Percentiles rank a stretch among this genome's conserved stretches.
These are phyloP conservation scores for Rugosomyces carneus DNA, from an alignment of 1,284 basidiomycete species.

Conservation along the genomic window DNA sequence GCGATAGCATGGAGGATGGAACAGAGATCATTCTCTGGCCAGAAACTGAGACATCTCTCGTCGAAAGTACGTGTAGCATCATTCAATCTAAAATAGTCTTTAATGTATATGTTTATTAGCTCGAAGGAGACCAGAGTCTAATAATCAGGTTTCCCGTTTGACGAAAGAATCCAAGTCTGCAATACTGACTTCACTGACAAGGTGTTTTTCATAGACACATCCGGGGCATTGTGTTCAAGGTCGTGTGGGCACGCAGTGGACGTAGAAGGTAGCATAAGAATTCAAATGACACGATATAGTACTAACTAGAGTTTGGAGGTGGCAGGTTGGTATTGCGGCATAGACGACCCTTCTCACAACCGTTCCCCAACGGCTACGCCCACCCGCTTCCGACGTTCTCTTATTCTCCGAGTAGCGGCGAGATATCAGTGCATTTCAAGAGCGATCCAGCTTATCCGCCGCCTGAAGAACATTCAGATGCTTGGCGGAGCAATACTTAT, in stretches of 20 bases:
- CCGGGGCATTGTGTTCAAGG: conserved; percentile 68
- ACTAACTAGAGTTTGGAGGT: conserved; percentile 6
- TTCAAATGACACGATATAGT: background rate
- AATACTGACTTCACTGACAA: conserved; percentile 20
- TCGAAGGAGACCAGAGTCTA: conserved; percentile 56
- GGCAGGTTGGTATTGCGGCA: conserved; percentile 65
- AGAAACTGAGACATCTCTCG: conserved; percentile 65
- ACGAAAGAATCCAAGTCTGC: conserved; percentile 1
- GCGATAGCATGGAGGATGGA: conserved; percentile 56
- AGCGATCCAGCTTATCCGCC: conserved; percentile 58
- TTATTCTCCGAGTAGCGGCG: conserved; percentile 46
- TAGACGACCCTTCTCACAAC: conserved; percentile 62
- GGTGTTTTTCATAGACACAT: conserved; percentile 77
- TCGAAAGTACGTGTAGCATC: conserved; percentile 49
- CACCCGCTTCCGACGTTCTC: conserved; percentile 70
- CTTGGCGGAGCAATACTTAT: conserved; percentile 57
- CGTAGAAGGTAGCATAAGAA: conserved; percentile 47
- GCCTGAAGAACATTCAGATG: conserved; percentile 27
- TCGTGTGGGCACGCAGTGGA: conserved; percentile 78
- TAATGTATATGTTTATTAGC: conserved; percentile 32
- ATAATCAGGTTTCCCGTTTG: conserved; percentile 55
- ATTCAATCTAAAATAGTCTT: background rate
- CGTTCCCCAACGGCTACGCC: conserved; percentile 69
- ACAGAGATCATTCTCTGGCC: conserved; percentile 60
- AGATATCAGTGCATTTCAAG: conserved; percentile 55